Base-by-base conservation (phyloP, 306 rosid genomes). In the Castanea mollissima region DNA sequence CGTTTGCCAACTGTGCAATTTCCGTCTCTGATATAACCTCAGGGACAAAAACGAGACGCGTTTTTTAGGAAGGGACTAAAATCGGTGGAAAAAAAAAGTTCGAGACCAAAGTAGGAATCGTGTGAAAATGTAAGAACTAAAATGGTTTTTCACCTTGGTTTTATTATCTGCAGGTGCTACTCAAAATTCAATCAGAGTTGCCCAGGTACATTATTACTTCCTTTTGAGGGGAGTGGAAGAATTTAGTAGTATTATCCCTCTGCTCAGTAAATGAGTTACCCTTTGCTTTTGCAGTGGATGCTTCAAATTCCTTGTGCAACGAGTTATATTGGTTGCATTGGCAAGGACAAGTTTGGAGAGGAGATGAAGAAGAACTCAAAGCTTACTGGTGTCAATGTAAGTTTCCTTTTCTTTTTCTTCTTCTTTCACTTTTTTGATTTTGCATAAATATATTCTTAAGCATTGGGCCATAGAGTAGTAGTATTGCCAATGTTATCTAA, bases 341-440 rank as follows among this genome's bases (percentile, higher is more conserved):
- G 98, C 76, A 94, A 92, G 91, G 97, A 94, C 86, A 91, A 89
- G 77, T 94, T 74, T 76, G 98, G 97, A 9, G 97, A 89, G 87
- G 94, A 86, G 87, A 92, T 94, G 98, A 89, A 86, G 83, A 91
- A 91, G 86, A 85, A 85, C 81, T 73, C 87, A 57, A 79, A 54
- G 83, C 83, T n/a, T 8, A 93, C 94, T 77, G 97, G 98, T 83
- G 93, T 94, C 27, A 91, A 92, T 85, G 98, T 92, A 76, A 79
- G 93, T 79, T 72, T 75, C 29, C 46, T 82, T 67, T 65, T 76
- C 82, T 82, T 21, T 21, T 21, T 74, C 41, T 54, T 82, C 71
- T 65, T 76, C 82, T 82, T 76, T 21, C 21, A 21, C 21, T 21
- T 21, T 21, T 68, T 79, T 10, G 54, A 12, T 49, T 46, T 49